Conservation (phyloP, 208 protist species). For the Strigomonas galati region DNA sequence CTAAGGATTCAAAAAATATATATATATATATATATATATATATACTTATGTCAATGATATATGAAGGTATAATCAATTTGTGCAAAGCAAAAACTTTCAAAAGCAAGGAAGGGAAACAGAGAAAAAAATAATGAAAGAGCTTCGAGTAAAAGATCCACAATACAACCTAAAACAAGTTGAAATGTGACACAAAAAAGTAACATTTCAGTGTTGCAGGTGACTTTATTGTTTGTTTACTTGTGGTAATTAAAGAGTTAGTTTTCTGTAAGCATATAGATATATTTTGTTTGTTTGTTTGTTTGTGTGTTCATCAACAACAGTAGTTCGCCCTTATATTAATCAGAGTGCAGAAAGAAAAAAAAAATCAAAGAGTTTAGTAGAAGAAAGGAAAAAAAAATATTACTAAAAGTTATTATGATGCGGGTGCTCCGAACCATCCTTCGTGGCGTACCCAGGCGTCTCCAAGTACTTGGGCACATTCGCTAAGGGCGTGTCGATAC, state of each 20-base stretch:
- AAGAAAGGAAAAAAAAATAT: conserved; percentile 8
- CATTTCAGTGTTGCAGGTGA: too few species aligned
- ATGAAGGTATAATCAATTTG: conserved; percentile 4
- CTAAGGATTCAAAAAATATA: conserved; percentile 7
- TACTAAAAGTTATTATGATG: conserved; percentile 64
- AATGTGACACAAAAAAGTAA: too few species aligned
- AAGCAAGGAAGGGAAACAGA: conserved; percentile 9
- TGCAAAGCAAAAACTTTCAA: neutral
- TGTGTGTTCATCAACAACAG: too few species aligned
- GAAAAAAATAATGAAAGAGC: neutral
- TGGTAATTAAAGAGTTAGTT: conserved; percentile 5
- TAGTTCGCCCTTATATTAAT: too few species aligned
- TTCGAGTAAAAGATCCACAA: conserved; percentile 1
- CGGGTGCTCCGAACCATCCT: conserved; percentile 34
- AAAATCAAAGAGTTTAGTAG: conserved; percentile 5
- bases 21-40: conserved; percentile 14
- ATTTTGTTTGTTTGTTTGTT: too few species aligned
- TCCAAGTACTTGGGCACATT: conserved; percentile 83
- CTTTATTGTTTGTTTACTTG: too few species aligned
- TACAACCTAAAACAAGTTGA: too few species aligned
- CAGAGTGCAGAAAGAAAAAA: neutral
- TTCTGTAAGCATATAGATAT: neutral
- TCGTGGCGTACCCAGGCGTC: conserved; percentile 55
- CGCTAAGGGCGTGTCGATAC: conserved; percentile 78
- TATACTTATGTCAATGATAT: neutral